A percentile compares a stretch with the other conserved stretches of the same genome.
Conservation (phyloP, 140 eudicot genomes). For the Stevia rebaudiana region DNA sequence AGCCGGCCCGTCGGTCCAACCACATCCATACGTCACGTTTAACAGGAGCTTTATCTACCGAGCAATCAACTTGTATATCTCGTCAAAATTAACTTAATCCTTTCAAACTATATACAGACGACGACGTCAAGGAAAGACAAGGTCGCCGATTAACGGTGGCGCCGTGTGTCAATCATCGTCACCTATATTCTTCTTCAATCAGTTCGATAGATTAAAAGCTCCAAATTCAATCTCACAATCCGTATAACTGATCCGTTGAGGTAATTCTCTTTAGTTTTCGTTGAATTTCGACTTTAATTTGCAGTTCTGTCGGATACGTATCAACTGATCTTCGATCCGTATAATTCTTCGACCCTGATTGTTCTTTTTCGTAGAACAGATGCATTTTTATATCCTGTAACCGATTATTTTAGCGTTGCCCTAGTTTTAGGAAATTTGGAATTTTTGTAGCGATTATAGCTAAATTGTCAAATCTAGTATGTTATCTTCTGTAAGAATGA, state of each 20-base stretch:
- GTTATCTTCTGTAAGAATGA: not conserved
- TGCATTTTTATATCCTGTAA: not conserved
- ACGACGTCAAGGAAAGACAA: slow-evolving; percentile 26
- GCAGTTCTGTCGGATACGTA: not conserved
- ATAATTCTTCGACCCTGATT: not conserved
- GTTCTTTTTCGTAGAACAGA: not conserved
- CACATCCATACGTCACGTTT: no score
- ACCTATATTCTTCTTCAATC: not conserved
- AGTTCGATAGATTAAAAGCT: slow-evolving; percentile 11
- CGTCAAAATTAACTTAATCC: not conserved
- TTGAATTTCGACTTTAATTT: slow-evolving; percentile 9
- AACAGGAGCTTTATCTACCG: slow-evolving; percentile 7
- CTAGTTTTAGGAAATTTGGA: slow-evolving; percentile 15
- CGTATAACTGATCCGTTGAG: slow-evolving; percentile 17
- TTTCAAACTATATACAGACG: slow-evolving; percentile 23
- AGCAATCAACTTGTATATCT: not conserved
- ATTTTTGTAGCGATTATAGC: not conserved
- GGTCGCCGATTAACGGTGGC: slow-evolving; percentile 46
- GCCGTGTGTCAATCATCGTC: slow-evolving; percentile 32
- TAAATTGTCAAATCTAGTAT: not conserved
- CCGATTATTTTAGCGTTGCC: slow-evolving; percentile 1
- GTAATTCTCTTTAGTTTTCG: slow-evolving; percentile 3
- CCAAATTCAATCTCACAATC: slow-evolving; percentile 11
- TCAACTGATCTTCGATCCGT: not conserved
- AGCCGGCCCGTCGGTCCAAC: no score